Percentiles rank a stretch among this genome's conserved stretches.
Evolutionary conservation across 768 basidiomycete species (phyloP).

Genomic region (Hydnomerulius pinastri): DNA sequence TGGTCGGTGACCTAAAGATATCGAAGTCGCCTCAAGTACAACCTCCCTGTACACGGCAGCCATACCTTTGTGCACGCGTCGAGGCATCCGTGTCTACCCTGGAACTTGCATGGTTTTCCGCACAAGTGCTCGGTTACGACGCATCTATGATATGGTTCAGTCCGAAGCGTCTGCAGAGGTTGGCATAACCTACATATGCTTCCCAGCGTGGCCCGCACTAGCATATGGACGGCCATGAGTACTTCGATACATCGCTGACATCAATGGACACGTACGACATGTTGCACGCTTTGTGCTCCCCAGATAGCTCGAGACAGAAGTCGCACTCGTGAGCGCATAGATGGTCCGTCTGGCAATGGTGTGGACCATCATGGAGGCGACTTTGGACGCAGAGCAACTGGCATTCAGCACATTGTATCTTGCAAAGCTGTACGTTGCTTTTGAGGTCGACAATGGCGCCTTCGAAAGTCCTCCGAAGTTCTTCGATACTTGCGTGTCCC

Average conservation of each 20-base stretch:
- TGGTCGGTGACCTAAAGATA: conserved; percentile 47
- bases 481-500: conserved; percentile 45
- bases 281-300: conserved; percentile 40
- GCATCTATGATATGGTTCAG: conserved; percentile 41
- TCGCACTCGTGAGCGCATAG: conserved; percentile 45
- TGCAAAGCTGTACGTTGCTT: conserved; percentile 50
- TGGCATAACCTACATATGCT: conserved; percentile 60
- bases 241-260: not conserved
- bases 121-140: conserved; percentile 54
- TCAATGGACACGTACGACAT: conserved; percentile 41
- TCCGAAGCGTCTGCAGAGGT: conserved; percentile 42
- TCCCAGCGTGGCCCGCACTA: conserved; percentile 61
- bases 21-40: not conserved
- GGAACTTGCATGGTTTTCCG: conserved; percentile 49
- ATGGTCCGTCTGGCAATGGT: conserved; percentile 55
- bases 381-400: conserved; percentile 49
- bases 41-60: no score
- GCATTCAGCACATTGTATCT: conserved; percentile 47
- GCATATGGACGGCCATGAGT: not conserved
- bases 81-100: conserved; percentile 52
- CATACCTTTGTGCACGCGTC: conserved; percentile 53
- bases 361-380: conserved; percentile 45
- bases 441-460: conserved; percentile 45
- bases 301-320: conserved; percentile 37
- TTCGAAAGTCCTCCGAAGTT: conserved; percentile 46